These are phyloP conservation scores for Hortaea werneckii DNA, from an alignment of 2,329 filamentous ascomycete species.

Conservation along the genomic window DNA sequence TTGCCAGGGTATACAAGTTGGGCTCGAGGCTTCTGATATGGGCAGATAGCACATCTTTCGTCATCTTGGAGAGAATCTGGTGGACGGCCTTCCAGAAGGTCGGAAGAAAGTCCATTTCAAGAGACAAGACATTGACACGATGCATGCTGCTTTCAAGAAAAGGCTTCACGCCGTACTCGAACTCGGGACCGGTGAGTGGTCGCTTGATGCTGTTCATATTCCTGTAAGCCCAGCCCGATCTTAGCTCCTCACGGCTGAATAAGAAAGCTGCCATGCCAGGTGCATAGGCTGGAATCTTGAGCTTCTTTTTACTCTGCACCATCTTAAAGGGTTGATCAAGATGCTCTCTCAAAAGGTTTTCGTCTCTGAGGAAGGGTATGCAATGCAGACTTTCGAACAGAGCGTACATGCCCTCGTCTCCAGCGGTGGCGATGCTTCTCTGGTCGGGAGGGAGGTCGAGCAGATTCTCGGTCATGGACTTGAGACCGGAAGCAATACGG, in stretches of 20 bases:
- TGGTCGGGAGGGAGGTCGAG: conserved; percentile 38
- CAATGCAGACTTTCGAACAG: conserved; percentile 86
- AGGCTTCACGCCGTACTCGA: conserved; percentile 77
- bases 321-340: conserved; percentile 79
- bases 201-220: conserved; percentile 59
- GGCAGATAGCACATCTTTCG: conserved; percentile 64
- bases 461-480: conserved; percentile 31
- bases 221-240: conserved; percentile 56
- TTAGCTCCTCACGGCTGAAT: conserved; percentile 58
- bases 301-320: conserved; percentile 66
- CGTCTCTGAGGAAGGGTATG: conserved; percentile 58
- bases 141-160: conserved; percentile 58
- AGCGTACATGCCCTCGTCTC: conserved; percentile 58
- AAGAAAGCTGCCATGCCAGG: conserved; percentile 79
- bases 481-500: conserved; percentile 34
- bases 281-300: conserved; percentile 65
- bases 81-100: conserved; percentile 72
- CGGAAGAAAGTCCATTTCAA: conserved; percentile 47
- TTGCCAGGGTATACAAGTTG: conserved; percentile 49
- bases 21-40: conserved; percentile 70
- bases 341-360: conserved; percentile 42
- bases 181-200: conserved; percentile 59
- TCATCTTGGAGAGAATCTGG: conserved; percentile 62
- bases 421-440: conserved; percentile 41
- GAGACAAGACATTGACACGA: conserved; percentile 47